These are phyloP conservation scores for Rhynchospora tenuis DNA, from an alignment of 176 grass and related monocot species.

Conservation along the genomic window DNA sequence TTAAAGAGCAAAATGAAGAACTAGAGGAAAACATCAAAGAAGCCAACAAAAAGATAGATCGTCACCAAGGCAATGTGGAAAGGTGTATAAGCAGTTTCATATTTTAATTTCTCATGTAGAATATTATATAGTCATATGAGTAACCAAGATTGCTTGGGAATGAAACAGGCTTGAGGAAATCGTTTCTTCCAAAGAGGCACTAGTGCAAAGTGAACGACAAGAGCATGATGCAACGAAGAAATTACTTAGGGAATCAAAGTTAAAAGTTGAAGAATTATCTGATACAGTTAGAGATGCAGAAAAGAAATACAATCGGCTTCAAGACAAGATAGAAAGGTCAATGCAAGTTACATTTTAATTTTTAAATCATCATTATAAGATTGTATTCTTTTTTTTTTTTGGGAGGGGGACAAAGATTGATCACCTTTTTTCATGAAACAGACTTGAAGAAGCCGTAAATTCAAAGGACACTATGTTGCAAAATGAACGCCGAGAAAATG, in stretches of 20 bases:
- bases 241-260: conserved; percentile 20
- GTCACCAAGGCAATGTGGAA: neutral
- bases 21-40: conserved; percentile 11
- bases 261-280: conserved; percentile 19
- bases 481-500: conserved; percentile 56
- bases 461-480: conserved; percentile 53
- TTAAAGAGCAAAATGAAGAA: conserved; percentile 14
- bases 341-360: neutral
- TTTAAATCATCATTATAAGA: neutral
- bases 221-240: conserved; percentile 22
- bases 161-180: conserved; percentile 20
- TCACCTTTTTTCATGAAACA: conserved; percentile 30
- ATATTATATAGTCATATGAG: neutral
- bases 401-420: conserved; percentile 6
- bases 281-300: conserved; percentile 17
- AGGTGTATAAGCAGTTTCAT: conserved; percentile 2
- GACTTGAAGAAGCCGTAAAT: conserved; percentile 47
- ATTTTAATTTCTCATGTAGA: conserved; percentile 2
- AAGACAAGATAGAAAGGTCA: conserved; percentile 29
- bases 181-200: conserved; percentile 21
- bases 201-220: conserved; percentile 24
- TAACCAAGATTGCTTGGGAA: neutral
- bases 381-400: conserved; percentile 7
- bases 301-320: conserved; percentile 29
- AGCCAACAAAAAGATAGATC: conserved; percentile 21